Conservation (phyloP, 768 basidiomycete genomes). For the Trametes villosa region DNA sequence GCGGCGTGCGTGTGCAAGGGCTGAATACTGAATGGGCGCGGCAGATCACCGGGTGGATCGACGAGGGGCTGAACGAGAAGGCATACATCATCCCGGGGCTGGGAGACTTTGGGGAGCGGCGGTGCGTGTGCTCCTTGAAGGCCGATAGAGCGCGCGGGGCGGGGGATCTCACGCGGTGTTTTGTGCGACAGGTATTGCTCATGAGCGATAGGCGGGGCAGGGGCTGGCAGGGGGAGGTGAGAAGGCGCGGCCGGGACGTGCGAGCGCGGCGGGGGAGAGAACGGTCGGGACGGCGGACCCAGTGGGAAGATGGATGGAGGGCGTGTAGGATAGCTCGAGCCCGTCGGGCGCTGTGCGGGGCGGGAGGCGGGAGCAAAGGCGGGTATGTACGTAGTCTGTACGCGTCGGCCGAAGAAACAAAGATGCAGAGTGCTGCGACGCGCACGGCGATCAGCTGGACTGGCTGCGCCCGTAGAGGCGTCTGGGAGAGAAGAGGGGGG, state of each 20-base stretch:
- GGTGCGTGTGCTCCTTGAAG: conserved; percentile 45
- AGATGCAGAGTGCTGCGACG: background rate
- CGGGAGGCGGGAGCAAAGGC: background rate
- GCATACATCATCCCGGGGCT: conserved; percentile 91
- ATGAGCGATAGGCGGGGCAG: conserved; percentile 7
- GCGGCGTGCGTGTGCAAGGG: background rate
- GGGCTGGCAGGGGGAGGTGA: background rate
- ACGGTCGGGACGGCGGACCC: background rate
- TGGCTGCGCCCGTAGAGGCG: background rate
- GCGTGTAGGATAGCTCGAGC: background rate
- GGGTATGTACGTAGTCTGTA: background rate
- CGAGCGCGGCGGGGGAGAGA: background rate
- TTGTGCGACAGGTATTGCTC: conserved; percentile 20
- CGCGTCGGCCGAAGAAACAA: background rate
- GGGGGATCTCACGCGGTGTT: background rate
- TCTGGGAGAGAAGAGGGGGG: too few species aligned
- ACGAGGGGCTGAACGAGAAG: conserved; percentile 88
- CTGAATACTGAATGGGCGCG: background rate
- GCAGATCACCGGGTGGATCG: conserved; percentile 95
- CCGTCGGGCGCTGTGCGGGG: background rate
- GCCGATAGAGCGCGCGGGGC: background rate
- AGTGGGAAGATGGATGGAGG: background rate
- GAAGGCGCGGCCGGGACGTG: background rate
- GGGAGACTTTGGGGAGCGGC: conserved; percentile 96
- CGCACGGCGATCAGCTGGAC: background rate